Evolutionary conservation across 2,329 filamentous ascomycete genomes (phyloP).

Genomic region (Talaromyces sp.): DNA sequence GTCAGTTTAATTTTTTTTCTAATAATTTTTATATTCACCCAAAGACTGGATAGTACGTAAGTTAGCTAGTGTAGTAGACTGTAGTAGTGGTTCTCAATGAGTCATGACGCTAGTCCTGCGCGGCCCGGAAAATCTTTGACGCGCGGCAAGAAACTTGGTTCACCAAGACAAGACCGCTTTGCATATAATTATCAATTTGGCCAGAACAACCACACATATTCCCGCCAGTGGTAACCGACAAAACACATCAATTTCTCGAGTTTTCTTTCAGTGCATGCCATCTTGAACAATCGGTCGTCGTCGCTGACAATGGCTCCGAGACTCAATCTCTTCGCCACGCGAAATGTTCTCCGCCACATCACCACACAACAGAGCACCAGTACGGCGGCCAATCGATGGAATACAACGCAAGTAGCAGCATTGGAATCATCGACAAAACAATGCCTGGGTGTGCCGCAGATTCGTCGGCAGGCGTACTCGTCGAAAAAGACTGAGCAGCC

Average conservation of each 20-base stretch:
- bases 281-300: background rate
- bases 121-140: conserved; percentile 22
- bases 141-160: conserved; percentile 12
- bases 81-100: background rate
- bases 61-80: too few relatives aligned
- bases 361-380: conserved; percentile 10
- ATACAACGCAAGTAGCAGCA: background rate
- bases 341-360: conserved; percentile 28
- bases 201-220: background rate
- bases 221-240: background rate
- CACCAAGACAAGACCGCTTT: background rate
- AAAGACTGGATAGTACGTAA: too few relatives aligned
- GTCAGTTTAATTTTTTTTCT: too few relatives aligned
- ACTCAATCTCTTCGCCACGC: conserved; percentile 45
- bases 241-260: background rate
- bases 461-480: conserved; percentile 31
- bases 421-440: background rate
- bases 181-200: background rate
- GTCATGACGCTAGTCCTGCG: background rate
- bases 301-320: conserved; percentile 46
- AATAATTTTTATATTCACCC: too few relatives aligned
- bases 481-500: conserved; percentile 21
- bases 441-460: background rate
- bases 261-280: background rate
- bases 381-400: background rate